These are phyloP conservation scores for Leccinum incarnatum DNA, from an alignment of 768 basidiomycete species.

Conservation along the genomic window DNA sequence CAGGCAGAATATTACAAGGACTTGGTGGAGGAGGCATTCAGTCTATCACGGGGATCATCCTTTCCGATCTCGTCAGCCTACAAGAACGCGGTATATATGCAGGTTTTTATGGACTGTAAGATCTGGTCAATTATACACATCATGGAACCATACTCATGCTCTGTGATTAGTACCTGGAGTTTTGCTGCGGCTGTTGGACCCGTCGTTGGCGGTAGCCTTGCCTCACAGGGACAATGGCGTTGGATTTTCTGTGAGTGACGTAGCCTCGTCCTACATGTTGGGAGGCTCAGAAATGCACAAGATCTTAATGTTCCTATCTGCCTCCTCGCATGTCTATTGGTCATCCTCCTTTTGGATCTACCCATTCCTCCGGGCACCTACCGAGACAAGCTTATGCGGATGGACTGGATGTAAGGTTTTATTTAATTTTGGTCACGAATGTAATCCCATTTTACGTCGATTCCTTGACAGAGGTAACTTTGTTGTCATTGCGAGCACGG, in stretches of 20 bases:
- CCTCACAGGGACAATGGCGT: slow-evolving; percentile 34
- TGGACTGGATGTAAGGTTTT: slow-evolving; percentile 43
- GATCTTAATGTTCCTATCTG: slow-evolving; percentile 42
- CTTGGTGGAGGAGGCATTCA: slow-evolving; percentile 41
- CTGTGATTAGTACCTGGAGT: slow-evolving; percentile 30
- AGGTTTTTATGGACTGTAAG: slow-evolving; percentile 38
- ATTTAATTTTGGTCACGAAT: no score
- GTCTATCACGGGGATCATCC: slow-evolving; percentile 39
- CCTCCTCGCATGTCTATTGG: slow-evolving; percentile 27
- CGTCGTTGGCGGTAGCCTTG: slow-evolving; percentile 36
- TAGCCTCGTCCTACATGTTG: neutral
- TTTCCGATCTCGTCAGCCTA: slow-evolving; percentile 47
- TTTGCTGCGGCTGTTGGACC: slow-evolving; percentile 37
- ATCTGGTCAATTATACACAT: neutral
- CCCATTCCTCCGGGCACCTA: slow-evolving; percentile 33
- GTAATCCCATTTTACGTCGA: neutral
- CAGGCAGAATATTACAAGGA: slow-evolving; percentile 41
- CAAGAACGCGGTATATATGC: slow-evolving; percentile 41
- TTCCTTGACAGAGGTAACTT: slow-evolving; percentile 37
- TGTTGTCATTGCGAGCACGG: slow-evolving; percentile 37
- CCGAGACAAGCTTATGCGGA: slow-evolving; percentile 34
- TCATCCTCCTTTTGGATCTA: slow-evolving; percentile 33
- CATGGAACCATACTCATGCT: neutral
- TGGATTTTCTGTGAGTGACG: slow-evolving; percentile 39
- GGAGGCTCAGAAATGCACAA: slow-evolving; percentile 5